These are phyloP conservation scores for Aureobasidium sp. DNA, from an alignment of 2,329 filamentous ascomycete genomes.

Conservation along the genomic window DNA sequence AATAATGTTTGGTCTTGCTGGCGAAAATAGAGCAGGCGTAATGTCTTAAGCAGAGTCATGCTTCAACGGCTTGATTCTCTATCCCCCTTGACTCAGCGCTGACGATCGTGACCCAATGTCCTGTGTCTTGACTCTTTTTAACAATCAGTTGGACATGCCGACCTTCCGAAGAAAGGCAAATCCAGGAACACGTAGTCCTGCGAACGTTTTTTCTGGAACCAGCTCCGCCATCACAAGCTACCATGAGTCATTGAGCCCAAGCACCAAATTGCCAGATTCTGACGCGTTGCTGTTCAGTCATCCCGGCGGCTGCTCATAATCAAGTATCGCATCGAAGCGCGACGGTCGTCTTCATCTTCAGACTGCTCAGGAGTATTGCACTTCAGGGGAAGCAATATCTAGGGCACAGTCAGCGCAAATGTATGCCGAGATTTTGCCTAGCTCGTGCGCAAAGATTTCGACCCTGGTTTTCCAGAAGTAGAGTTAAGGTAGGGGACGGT, in stretches of 20 bases:
- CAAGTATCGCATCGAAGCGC: neutral
- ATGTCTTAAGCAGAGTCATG: neutral
- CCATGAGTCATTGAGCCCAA: neutral
- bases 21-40: neutral
- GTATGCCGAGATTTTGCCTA: neutral
- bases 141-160: neutral
- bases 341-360: too few relatives aligned
- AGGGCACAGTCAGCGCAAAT: neutral
- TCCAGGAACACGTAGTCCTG: neutral
- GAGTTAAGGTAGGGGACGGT: neutral
- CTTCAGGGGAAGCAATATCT: neutral
- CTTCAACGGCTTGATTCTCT: neutral
- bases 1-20: neutral
- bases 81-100: neutral
- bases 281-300: neutral
- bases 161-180: neutral
- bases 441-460: neutral
- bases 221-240: neutral
- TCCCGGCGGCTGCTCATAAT: neutral
- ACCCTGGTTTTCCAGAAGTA: neutral
- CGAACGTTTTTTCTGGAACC: neutral
- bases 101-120: neutral
- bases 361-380: neutral
- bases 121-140: neutral
- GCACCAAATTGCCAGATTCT: neutral